phyloP scores from a whole-genome alignment of 441 rosid genomes.

The Mallotus repandus region DNA sequence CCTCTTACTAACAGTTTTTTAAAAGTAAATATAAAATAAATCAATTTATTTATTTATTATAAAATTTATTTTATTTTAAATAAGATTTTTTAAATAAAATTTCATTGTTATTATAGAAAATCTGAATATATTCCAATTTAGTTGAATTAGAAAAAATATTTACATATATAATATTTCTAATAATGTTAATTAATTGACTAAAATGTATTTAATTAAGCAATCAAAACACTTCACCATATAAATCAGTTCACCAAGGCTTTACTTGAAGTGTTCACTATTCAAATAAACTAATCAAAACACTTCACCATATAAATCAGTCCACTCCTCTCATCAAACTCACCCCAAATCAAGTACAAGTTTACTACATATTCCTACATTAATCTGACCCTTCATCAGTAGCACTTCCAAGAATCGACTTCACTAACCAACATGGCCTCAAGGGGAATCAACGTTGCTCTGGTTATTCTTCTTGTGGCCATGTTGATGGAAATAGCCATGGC shows the following conservation, averaged over 20 bases:
- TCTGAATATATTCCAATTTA: too few species aligned
- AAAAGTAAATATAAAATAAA: too few species aligned
- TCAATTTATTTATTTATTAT: too few species aligned
- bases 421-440: constrained; percentile 28
- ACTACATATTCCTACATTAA: background rate
- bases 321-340: background rate
- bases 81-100: too few species aligned
- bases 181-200: too few species aligned
- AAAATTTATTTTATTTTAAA: too few species aligned
- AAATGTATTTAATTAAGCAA: too few species aligned
- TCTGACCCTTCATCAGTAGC: background rate
- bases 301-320: constrained; percentile 18
- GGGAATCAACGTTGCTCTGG: background rate
- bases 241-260: constrained; percentile 34
- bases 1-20: too few species aligned
- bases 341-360: background rate
- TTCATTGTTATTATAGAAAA: too few species aligned
- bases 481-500: constrained; percentile 38
- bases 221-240: too few species aligned
- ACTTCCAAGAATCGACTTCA: background rate
- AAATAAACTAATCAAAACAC: background rate
- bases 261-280: background rate
- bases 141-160: too few species aligned
- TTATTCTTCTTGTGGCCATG: constrained; percentile 20
- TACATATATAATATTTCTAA: too few species aligned